Evolutionary conservation across 495 filamentous ascomycete species (phyloP), one percentile per base, ranked within the genome.

Genomic region (Penicillium coprophilum): DNA sequence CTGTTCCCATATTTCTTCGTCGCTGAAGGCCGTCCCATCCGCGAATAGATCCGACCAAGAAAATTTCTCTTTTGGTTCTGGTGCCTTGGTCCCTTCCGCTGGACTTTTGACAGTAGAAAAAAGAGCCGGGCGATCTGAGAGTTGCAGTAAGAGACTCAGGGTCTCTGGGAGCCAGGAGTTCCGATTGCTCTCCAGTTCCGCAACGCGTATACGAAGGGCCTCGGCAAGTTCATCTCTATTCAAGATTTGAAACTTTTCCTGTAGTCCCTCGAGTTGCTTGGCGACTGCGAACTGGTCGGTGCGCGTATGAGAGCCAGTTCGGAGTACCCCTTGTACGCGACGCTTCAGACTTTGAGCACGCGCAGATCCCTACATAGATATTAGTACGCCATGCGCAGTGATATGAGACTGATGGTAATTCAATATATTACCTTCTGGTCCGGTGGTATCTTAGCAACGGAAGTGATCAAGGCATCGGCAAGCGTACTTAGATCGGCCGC

Each of bases 251-350:
- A 96, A 96, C 62, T 93, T 93, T 71, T 98, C 94, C 58, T 91
- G 88, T 17, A 96, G 77, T 3, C 94, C 94, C 21, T 87, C 82
- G 6, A 96, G 79, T 32, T 82, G 85, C 17, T 81, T 80, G 23
- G 82, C 72, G 12, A 96, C 85, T 30, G 90, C 90, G 67, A 97
- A 98, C 63, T 95, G 93, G 73, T 97, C 94, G 0, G 86, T 90
- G 32, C 91, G 85, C 20, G 76, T 77, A 75, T 87, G 87, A 34
- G 74, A 79, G 50, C 87, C 77, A 34, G 84, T 71, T 74, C 68
- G 68, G n/a, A 76, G 31, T 12, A 53, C 54, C 10, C 62, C 61
- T 57, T 71, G 68, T 28, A 63, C 58, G 47, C 68, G 67, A 50
- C 64, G 65, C 55, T 67, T 70, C 19, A 69, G 56, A 12, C n/a